Evolutionary conservation across 495 filamentous ascomycete genomes (phyloP).

Genomic region (Neurospora sp.): DNA sequence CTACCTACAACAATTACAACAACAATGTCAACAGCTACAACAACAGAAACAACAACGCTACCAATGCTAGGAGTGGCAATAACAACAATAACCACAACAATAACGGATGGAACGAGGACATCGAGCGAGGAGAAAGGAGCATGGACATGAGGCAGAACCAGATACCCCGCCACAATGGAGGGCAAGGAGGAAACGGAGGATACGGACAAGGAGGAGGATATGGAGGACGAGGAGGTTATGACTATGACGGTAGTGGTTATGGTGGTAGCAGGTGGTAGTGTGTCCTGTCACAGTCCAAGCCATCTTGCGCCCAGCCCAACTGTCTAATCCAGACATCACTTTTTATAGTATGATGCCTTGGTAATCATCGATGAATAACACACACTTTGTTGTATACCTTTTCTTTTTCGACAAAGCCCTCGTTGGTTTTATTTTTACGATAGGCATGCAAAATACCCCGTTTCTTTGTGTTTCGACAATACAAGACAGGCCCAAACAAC

Average conservation of each 20-base stretch:
- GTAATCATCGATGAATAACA: background rate
- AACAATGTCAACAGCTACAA: background rate
- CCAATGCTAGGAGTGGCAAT: slow-evolving; percentile 1
- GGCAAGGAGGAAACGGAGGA: background rate
- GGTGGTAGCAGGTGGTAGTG: background rate
- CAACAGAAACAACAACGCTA: slow-evolving; percentile 3
- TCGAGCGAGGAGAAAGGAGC: slow-evolving; percentile 19
- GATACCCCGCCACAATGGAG: background rate
- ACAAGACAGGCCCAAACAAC: too few relatives aligned
- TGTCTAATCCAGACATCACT: background rate
- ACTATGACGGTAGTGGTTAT: background rate
- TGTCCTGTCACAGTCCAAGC: background rate
- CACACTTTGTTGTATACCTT: too few relatives aligned
- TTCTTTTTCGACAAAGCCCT: background rate
- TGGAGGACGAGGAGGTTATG: background rate
- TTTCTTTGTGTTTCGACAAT: background rate
- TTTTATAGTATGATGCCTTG: background rate
- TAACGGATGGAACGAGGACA: slow-evolving; percentile 25
- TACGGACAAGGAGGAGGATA: background rate
- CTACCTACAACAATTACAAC: background rate
- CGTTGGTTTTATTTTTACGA: background rate
- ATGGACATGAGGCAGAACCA: background rate
- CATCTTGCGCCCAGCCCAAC: background rate
- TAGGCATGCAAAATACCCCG: background rate
- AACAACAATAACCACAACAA: slow-evolving; percentile 14